Percentiles rank a stretch among this genome's conserved stretches.
Evolutionary conservation across 1,284 basidiomycete genomes (phyloP).

Genomic region (Cryptococcus amylolentus): DNA sequence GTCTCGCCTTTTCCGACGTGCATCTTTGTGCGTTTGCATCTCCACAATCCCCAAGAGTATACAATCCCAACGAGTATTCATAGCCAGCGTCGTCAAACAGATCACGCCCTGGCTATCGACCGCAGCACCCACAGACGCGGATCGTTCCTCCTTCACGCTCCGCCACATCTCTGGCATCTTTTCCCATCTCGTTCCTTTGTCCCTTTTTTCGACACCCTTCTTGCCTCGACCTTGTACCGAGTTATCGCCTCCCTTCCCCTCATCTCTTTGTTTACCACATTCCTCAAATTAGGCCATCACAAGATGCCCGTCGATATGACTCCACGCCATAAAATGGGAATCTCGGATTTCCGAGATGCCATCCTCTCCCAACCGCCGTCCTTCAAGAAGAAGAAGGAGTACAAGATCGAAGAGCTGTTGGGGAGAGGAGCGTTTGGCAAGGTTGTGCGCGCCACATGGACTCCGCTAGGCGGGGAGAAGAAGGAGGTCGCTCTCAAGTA

Average conservation of each 20-base stretch:
- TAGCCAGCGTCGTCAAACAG: too few relatives aligned
- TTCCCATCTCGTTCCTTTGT: not conserved
- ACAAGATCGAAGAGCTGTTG: conserved; percentile 51
- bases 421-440: conserved; percentile 82
- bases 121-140: too few relatives aligned
- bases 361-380: conserved; percentile 75
- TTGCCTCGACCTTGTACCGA: not conserved
- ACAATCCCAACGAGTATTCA: too few relatives aligned
- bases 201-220: not conserved
- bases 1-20: too few relatives aligned
- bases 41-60: too few relatives aligned
- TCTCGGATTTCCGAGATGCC: conserved; percentile 42
- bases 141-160: too few relatives aligned
- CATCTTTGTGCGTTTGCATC: too few relatives aligned
- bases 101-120: too few relatives aligned
- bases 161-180: not conserved
- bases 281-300: not conserved
- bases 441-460: conserved; percentile 64
- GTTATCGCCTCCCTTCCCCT: not conserved
- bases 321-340: conserved; percentile 4
- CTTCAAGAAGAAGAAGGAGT: conserved; percentile 74
- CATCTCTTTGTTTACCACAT: not conserved
- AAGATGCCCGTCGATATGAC: too few relatives aligned
- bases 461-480: conserved; percentile 47
- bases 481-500: conserved; percentile 71